Evolutionary conservation across 1,284 basidiomycete species (phyloP), one percentile per base, ranked within the genome.

Genomic region (Cutaneotrichosporon arboriforme): DNA sequence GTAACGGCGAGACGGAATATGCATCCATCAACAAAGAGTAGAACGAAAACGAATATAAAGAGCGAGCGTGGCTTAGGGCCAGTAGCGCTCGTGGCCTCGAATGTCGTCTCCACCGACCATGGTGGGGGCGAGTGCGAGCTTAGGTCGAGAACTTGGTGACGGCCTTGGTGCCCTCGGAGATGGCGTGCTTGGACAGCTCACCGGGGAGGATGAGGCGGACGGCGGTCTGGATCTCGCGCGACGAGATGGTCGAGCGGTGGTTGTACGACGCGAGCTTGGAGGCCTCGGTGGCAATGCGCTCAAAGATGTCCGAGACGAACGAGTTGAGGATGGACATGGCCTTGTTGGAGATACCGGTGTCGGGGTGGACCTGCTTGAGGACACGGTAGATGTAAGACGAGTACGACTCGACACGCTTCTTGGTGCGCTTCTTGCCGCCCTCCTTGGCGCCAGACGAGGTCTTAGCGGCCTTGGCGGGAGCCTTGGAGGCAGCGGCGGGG

Each of bases 271-370:
- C 89, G 61, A 94, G 86, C 80, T 91, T 90, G 62, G 87, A 88
- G n/a, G 88, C 90, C 75, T 96, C 91, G 38, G 82, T 83, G 15
- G 91, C 90, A 66, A 96, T 90, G 46, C 90, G 86, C 78, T 94
- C 90, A 63, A 94, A 94, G 76, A 96, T 89, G 70, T 92, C 89
- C 62, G 89, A 88, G 67, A 92, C 88, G 60, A 91, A 92, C 52
- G 86, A 89, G 83, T 94, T 94, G 44, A 96, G 78, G 70, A 96
- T 88, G 52, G 85, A 84, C 91, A 97, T 97, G 41, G 90, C 91
- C 81, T 94, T 96, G 84, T 93, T 96, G 58, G 74, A 76, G 73
- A 94, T 93, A 84, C 92, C 91, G 61, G 89, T 94, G 74, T 97
- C 92, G 52, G 91, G 92, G 80, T 96, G 91, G 57, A 96, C 91